Evolutionary conservation across 2,329 filamentous ascomycete genomes (phyloP).

Genomic region (Paracorniculantispora psalliotae): DNA sequence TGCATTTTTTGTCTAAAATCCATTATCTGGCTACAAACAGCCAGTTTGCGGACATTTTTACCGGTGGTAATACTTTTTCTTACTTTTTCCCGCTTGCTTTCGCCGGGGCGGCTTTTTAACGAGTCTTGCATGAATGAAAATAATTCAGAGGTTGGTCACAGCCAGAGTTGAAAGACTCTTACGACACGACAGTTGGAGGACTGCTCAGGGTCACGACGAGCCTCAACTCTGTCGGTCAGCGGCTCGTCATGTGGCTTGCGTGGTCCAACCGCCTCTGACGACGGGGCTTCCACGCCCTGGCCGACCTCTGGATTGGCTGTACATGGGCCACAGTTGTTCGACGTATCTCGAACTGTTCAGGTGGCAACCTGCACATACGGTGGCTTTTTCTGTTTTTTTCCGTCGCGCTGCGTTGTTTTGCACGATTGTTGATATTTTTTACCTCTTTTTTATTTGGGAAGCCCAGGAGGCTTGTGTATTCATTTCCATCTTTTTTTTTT

Average conservation of each 20-base stretch:
- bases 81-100: slow-evolving; percentile 30
- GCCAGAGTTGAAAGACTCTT: no score
- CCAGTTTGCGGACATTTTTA: not conserved
- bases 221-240: no score
- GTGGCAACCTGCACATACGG: not conserved
- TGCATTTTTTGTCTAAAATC: not conserved
- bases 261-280: no score
- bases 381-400: slow-evolving; percentile 7
- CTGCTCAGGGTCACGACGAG: no score
- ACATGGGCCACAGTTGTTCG: not conserved
- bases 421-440: slow-evolving; percentile 11
- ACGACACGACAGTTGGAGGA: no score
- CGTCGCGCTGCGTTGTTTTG: not conserved
- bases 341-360: not conserved
- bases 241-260: no score
- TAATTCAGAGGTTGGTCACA: no score
- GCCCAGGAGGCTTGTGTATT: slow-evolving; percentile 12
- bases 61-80: slow-evolving; percentile 20
- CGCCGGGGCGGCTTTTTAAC: slow-evolving; percentile 34
- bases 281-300: no score
- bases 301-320: not conserved
- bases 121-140: slow-evolving; percentile 54
- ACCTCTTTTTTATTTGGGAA: slow-evolving; percentile 1
- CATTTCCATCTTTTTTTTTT: slow-evolving; percentile 4
- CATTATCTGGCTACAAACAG: not conserved